These are phyloP conservation scores for Colletotrichum endophyticum DNA, from an alignment of 2,329 filamentous ascomycete species.

Conservation along the genomic window DNA sequence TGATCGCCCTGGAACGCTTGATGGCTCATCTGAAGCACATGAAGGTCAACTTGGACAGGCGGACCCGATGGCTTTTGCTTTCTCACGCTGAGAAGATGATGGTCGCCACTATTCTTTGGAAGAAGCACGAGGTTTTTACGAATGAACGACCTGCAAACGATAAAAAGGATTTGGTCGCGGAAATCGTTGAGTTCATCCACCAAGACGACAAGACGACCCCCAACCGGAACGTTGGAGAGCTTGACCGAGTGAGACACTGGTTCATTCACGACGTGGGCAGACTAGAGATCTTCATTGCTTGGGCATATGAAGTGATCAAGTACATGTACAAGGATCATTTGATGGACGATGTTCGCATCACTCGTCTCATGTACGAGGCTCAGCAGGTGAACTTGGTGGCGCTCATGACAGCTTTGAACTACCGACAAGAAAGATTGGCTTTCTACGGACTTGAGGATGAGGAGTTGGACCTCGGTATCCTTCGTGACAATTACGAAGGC, in stretches of 20 bases:
- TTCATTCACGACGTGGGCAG: conserved; percentile 78
- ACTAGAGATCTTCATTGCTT: conserved; percentile 77
- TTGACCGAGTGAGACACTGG: conserved; percentile 83
- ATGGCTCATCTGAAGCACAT: conserved; percentile 73
- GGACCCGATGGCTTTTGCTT: conserved; percentile 80
- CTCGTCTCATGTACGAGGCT: conserved; percentile 70
- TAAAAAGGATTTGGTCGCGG: conserved; percentile 73
- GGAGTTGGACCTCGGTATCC: conserved; percentile 67
- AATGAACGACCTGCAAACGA: conserved; percentile 62
- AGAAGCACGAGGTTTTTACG: conserved; percentile 74
- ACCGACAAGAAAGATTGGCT: conserved; percentile 71
- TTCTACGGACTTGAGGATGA: conserved; percentile 77
- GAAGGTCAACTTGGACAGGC: conserved; percentile 68
- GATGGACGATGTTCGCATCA: conserved; percentile 58
- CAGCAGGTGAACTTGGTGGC: conserved; percentile 70
- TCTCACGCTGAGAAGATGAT: conserved; percentile 90
- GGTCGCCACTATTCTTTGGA: conserved; percentile 81
- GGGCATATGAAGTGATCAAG: conserved; percentile 79
- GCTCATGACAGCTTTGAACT: conserved; percentile 70
- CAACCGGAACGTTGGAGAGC: conserved; percentile 69
- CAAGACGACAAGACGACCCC: conserved; percentile 76
- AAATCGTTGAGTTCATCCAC: conserved; percentile 78
- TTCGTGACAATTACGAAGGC: conserved; percentile 67
- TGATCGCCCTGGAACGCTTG: conserved; percentile 76
- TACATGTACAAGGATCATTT: conserved; percentile 69